phyloP scores from a whole-genome alignment of 371 early-diverging fungal species.

The Chytridiales sp. region DNA sequence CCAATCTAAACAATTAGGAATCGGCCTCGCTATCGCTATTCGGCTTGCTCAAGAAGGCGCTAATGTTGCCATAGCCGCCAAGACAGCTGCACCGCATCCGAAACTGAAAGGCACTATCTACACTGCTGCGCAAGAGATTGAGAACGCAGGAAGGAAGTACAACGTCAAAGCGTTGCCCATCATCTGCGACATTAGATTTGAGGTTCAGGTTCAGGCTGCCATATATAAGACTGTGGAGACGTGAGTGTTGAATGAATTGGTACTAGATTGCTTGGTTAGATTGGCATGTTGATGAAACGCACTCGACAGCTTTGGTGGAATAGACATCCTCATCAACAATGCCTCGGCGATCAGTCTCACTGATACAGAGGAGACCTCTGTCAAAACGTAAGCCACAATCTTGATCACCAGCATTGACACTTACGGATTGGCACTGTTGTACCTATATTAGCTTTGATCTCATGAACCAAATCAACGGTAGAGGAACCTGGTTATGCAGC shows the following conservation, averaged over 20 bases:
- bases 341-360: slow-evolving; percentile 73
- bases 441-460: slow-evolving; percentile 48
- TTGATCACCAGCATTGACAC: neutral
- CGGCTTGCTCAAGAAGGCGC: slow-evolving; percentile 70
- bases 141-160: slow-evolving; percentile 67
- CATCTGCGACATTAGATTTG: slow-evolving; percentile 77
- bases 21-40: slow-evolving; percentile 74
- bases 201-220: slow-evolving; percentile 65
- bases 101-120: slow-evolving; percentile 81
- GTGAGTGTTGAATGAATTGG: slow-evolving; percentile 24
- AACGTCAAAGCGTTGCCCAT: slow-evolving; percentile 74
- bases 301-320: slow-evolving; percentile 54
- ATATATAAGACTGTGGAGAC: slow-evolving; percentile 61
- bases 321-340: slow-evolving; percentile 80
- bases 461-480: slow-evolving; percentile 77
- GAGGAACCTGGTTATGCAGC: slow-evolving; percentile 79
- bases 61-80: slow-evolving; percentile 74
- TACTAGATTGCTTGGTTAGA: neutral
- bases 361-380: slow-evolving; percentile 57
- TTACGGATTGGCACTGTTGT: neutral
- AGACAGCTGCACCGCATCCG: slow-evolving; percentile 73
- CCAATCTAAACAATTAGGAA: too few relatives aligned
- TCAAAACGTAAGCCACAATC: slow-evolving; percentile 57
- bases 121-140: slow-evolving; percentile 72
- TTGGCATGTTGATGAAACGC: neutral